Evolutionary conservation across 306 rosid genomes (phyloP).

Genomic region (Spatholobus suberectus): DNA sequence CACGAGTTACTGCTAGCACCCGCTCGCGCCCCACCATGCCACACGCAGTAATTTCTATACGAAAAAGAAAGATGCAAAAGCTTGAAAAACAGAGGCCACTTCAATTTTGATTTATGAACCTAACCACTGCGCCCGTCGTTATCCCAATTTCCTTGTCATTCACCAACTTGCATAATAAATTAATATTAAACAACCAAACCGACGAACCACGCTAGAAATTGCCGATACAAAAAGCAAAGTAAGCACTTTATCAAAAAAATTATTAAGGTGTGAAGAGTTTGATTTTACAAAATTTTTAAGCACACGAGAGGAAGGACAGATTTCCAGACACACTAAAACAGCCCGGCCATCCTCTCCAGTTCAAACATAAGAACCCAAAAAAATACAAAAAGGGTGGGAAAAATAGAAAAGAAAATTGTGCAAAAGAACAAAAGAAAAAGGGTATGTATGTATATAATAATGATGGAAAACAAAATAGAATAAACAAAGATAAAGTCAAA

Average conservation of each 20-base stretch:
- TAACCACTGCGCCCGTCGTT: not conserved
- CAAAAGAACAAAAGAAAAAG: conserved; percentile 19
- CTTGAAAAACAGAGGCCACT: not conserved
- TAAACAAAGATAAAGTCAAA: conserved; percentile 25
- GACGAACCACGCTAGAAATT: conserved; percentile 9
- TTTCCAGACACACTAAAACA: conserved; percentile 85
- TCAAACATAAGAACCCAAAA: conserved; percentile 40
- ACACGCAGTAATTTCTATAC: conserved; percentile 10
- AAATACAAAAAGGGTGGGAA: conserved; percentile 33
- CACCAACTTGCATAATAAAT: conserved; percentile 3
- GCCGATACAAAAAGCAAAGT: not conserved
- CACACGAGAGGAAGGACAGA: conserved; percentile 42
- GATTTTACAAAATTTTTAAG: conserved; percentile 40
- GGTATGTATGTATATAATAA: conserved; percentile 32
- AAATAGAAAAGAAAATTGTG: conserved; percentile 35
- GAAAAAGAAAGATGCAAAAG: conserved; percentile 20
- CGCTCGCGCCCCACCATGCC: not conserved
- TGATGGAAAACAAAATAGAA: not conserved
- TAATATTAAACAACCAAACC: conserved; percentile 6
- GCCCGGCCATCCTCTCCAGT: conserved; percentile 66
- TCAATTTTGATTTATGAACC: conserved; percentile 32
- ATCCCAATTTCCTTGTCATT: conserved; percentile 21
- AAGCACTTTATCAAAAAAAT: not conserved
- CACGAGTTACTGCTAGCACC: conserved; percentile 19
- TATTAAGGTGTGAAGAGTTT: conserved; percentile 19